phyloP scores from a whole-genome alignment of 192 early-diverging fungal genomes.

The Geranomyces michiganensis region DNA sequence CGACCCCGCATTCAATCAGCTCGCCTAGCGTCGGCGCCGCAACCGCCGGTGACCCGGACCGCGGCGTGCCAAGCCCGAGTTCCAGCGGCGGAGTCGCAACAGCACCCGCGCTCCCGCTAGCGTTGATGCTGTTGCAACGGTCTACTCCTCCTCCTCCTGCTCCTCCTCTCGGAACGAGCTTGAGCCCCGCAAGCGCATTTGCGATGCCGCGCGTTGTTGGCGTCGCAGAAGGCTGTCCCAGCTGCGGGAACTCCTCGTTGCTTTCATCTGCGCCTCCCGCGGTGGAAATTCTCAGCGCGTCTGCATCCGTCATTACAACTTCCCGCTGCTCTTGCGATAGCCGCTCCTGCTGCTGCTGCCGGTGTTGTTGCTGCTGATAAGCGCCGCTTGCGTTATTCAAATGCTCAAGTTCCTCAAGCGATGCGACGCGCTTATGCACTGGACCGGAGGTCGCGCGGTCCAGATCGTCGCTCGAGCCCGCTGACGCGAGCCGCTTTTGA shows the following conservation, averaged over 20 bases:
- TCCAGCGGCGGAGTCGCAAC: neutral
- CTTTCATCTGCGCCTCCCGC: neutral
- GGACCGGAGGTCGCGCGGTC: neutral
- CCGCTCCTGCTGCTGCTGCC: neutral
- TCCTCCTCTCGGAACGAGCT: neutral
- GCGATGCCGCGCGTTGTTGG: neutral
- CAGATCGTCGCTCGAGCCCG: constrained; percentile 6
- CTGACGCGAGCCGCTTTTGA: constrained; percentile 2
- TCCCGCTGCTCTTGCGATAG: no score
- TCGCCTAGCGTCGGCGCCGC: neutral
- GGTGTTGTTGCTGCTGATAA: neutral
- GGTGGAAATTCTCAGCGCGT: no score
- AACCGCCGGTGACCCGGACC: neutral
- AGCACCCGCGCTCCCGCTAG: neutral
- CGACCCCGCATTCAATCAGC: neutral
- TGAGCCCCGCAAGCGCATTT: neutral
- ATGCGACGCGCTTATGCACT: neutral
- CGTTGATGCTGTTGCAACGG: neutral
- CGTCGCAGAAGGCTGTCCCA: neutral
- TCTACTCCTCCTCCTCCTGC: neutral
- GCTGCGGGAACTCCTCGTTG: neutral
- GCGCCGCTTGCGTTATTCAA: neutral
- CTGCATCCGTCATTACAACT: no score
- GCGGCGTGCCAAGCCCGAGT: neutral
- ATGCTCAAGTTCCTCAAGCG: neutral